Evolutionary conservation across 768 basidiomycete genomes (phyloP), one percentile per base, ranked within the genome.

Genomic region (Amanita inopinata): DNA sequence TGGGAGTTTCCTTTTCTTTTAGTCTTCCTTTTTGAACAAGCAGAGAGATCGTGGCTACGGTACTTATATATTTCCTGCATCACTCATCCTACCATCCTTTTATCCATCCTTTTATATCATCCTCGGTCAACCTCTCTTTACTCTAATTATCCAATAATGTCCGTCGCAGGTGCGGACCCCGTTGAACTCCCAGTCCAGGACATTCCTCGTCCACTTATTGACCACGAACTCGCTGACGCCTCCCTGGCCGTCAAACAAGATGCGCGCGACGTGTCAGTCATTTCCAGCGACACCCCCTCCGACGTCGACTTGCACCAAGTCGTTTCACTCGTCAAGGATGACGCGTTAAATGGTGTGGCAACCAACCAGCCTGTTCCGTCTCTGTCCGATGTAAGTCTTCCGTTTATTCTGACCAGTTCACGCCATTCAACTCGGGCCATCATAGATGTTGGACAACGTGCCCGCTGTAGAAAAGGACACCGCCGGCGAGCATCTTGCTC

Each of bases 61-160:
- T 28, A 28, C 28, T 28, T 31, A 40, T 30, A 38, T 38, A 14
- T 25, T 23, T n/a, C n/a, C 27, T 7, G 27, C 27, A 10, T 30
- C 43, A 3, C n/a, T 24, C 40, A 23, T n/a, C 23, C 38, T 28
- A 12, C 7, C 10, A 15, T n/a, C 38, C 38, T 37, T 27, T 12
- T 39, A 28, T 6, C 19, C 40, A 18, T 15, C 23, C 33, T 40
- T 39, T 14, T 37, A 36, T 40, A 28, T 41, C 36, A 18, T 36
- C 14, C 32, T 31, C 25, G 31, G 31, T 15, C 45, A 27, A 42
- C 40, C 25, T 46, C 42, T 38, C 30, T 43, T 20, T 24, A 40
- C 32, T 35, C 35, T 47, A 39, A 17, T 46, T 42, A 9, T 40
- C 41, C n/a, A 22, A 40, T 50, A 47, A 50, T 50, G 46, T 47